These are phyloP conservation scores for Lactarius evosmus DNA, from an alignment of 768 basidiomycete species.

Conservation along the genomic window DNA sequence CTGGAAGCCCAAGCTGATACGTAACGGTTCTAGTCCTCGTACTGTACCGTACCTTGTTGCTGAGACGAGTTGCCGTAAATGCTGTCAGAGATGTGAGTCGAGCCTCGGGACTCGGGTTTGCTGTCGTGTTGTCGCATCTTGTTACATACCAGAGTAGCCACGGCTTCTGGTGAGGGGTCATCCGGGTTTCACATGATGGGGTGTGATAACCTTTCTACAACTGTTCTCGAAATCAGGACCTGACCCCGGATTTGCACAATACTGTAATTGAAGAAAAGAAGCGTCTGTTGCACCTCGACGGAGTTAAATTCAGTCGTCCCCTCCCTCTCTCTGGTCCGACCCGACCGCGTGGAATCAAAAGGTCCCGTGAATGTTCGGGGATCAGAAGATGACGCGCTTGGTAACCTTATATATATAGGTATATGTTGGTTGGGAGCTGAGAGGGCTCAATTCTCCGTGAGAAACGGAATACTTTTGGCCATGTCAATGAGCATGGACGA, in stretches of 20 bases:
- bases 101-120: not conserved
- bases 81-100: no score
- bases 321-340: slow-evolving; percentile 4
- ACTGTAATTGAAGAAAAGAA: slow-evolving; percentile 6
- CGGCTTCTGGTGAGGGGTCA: not conserved
- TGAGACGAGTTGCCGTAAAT: no score
- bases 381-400: slow-evolving; percentile 9
- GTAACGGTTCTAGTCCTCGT: no score
- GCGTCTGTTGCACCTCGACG: not conserved
- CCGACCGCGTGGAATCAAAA: not conserved
- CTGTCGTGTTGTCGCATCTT: not conserved
- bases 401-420: no score
- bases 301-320: not conserved
- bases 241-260: slow-evolving; percentile 5
- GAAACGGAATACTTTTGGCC: slow-evolving; percentile 6
- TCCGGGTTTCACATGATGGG: no score
- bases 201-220: no score
- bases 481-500: not conserved
- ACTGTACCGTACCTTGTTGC: no score
- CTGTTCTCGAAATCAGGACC: not conserved
- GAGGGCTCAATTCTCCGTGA: slow-evolving; percentile 11
- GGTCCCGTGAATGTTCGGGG: slow-evolving; percentile 2
- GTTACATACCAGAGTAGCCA: no score
- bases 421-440: slow-evolving; percentile 5
- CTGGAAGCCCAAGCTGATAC: no score